Base-by-base conservation (phyloP, 345 rosid species). In the Lumnitzera littorea region DNA sequence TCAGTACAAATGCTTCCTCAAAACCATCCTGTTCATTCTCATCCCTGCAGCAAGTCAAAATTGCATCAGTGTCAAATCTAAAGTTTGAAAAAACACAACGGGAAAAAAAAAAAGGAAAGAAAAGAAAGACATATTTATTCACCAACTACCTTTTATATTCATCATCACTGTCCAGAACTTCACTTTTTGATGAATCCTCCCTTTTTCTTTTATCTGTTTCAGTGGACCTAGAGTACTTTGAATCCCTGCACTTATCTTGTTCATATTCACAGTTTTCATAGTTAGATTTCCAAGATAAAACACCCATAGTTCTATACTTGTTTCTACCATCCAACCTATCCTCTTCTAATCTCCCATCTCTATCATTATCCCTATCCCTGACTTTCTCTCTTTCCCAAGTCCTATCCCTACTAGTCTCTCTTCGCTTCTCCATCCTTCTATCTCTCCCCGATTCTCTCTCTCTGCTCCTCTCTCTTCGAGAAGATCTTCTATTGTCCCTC, bases 11-110 rank as follows among this genome's bases (percentile, higher is more conserved):
- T 55, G 77, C 72, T 67, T 82, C 87, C 24, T 91, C 94, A 71
- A 78, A 78, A 71, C 88, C 92, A 67, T 76, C 79, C 67, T 75
- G 75, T 57, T 70, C 89, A 67, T 78, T 81, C 54, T 80, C 84
- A 59, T 78, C 74, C 59, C 83, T 84, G 68, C 64, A 78, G 43
- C 66, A 68, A 77, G 67, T 57, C 55, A 13, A 46, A 61, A 51
- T 53, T 12, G 61, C 46, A 66, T 43, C 59, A 13, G 27, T 2
- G 43, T 57, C 7, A 58, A 60, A 48, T 67, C 24, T 24, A 57
- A 50, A 59, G 20, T n/a, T 14, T 50, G 24, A 25, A 59, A 59
- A 16, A 53, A 61, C 4, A 8, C 58, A 62, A 6, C 12, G 56
- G 46, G n/a, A 41, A 13, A 13, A 54, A 51, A 41, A 23, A 6